Evolutionary conservation across 345 rosid species (phyloP), one percentile per base, ranked within the genome.

Genomic region (Linum tenue): DNA sequence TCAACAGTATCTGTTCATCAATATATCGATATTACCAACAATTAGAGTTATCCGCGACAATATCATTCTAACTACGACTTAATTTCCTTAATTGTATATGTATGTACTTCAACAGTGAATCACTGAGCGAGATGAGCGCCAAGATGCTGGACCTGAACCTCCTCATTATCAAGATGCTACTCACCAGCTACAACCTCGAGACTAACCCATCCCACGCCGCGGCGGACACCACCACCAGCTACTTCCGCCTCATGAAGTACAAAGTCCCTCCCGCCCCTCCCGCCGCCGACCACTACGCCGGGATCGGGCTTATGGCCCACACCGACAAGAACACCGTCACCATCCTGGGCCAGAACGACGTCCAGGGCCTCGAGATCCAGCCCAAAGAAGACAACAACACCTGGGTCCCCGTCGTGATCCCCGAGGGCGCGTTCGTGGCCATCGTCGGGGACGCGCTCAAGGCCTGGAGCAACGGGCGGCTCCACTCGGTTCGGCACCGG

Each of bases 401-500:
- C 14, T 82, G 82, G 81, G 75, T 56, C 58, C 31, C 59, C 15
- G 58, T 76, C 7, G 22, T 55, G 42, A 60, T 74, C 78, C 84
- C 85, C 12, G 41, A 51, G 14, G 63, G 74, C 57, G 80, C 78
- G 48, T 68, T 80, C 11, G 2, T 72, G 0, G 79, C 76, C 69
- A 41, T 79, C n/a, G 74, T 73, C 4, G 85, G 82, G 4, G 88
- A 84, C 42, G 67, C 80, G 3, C 80, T 84, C 37, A 70, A 78
- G 84, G 85, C 82, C 7, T 81, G 85, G 86, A 84, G 85, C 82
- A 84, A 84, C 48, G 86, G 78, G 7, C 78, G 86, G 57, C 70
- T 81, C 17, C 55, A 69, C 39, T 79, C 88, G 17, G 70, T 65
- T n/a, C 76, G 65, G 31, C 88, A 84, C 62, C 68, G 84, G 60